Base-by-base conservation (phyloP, 768 basidiomycete species). In the Pholiota conissans region DNA sequence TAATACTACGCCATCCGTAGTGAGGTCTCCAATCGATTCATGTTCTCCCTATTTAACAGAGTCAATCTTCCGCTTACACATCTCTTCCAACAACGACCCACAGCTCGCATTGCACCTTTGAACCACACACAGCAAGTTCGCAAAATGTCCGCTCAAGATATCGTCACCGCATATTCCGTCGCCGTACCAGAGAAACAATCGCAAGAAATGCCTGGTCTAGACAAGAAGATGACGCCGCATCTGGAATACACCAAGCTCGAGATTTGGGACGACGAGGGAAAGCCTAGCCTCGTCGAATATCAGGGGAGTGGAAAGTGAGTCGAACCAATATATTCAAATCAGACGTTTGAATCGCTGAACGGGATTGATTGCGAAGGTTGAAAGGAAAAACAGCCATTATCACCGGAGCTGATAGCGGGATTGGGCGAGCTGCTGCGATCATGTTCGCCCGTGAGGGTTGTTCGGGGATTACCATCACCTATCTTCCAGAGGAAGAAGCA, bases 401-500 rank as follows among this genome's bases (percentile, higher is more conserved):
- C 49, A 75, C 74, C 7, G 71, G 75, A 20, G 74, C 75, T 13
- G 74, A 79, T 59, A 78, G 61, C 68, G 82, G 83, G 18, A 84
- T 84, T 49, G 83, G 82, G n/a, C 74, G 79, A 2, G 69, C 79
- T 3, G 76, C 77, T 2, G 79, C 82, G 3, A 75, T 79, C 42
- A 71, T 79, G 61, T 84, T 81, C 65, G 79, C 81, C 1, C 74
- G 78, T 14, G 80, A 85, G 62, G 83, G 82, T n/a, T 60, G 57
- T 52, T 69, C 77, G 5, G 81, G 79, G 48, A 76, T 84, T 55
- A 81, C 82, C 5, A 76, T 82, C 52, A 73, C 80, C 7, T 79
- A 84, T 67, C 76, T 87, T 0, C 78, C 81, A 1, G 73, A 82
- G 59, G 87, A 87, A 65, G 72, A 79, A 58, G 71, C 77, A 45